These are phyloP conservation scores for Tylopilus vinaceipallidus DNA, from an alignment of 768 basidiomycete genomes.

Conservation along the genomic window DNA sequence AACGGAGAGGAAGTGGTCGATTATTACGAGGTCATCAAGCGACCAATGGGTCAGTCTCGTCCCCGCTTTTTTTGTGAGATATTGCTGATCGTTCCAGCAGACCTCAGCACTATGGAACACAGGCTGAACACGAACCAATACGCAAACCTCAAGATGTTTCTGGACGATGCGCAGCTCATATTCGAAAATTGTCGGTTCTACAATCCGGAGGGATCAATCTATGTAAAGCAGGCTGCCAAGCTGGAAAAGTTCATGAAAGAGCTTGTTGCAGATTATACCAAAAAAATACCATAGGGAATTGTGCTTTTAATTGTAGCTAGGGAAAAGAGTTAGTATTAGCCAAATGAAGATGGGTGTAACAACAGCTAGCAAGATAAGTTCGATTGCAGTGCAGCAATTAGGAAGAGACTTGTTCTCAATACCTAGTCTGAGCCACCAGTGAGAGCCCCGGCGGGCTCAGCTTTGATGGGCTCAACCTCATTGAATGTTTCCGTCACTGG, in stretches of 20 bases:
- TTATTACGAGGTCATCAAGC: slow-evolving; percentile 85
- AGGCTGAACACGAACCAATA: slow-evolving; percentile 92
- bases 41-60: slow-evolving; percentile 82
- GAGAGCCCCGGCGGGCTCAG: too few relatives aligned
- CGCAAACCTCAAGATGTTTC: slow-evolving; percentile 65
- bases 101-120: slow-evolving; percentile 82
- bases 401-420: too few relatives aligned
- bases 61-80: not conserved
- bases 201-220: slow-evolving; percentile 78
- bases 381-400: too few relatives aligned
- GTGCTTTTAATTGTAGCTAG: not conserved
- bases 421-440: too few relatives aligned
- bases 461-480: too few relatives aligned
- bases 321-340: too few relatives aligned
- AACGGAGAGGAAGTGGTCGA: slow-evolving; percentile 76
- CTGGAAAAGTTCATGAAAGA: slow-evolving; percentile 78
- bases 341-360: too few relatives aligned
- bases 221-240: slow-evolving; percentile 80
- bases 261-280: slow-evolving; percentile 34
- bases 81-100: slow-evolving; percentile 37
- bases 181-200: slow-evolving; percentile 89
- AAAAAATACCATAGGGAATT: slow-evolving; percentile 14
- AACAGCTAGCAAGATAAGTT: too few relatives aligned
- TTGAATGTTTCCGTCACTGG: too few relatives aligned
- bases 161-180: slow-evolving; percentile 78